Conservation (phyloP, 345 rosid genomes). For the Trapa bicornis region DNA sequence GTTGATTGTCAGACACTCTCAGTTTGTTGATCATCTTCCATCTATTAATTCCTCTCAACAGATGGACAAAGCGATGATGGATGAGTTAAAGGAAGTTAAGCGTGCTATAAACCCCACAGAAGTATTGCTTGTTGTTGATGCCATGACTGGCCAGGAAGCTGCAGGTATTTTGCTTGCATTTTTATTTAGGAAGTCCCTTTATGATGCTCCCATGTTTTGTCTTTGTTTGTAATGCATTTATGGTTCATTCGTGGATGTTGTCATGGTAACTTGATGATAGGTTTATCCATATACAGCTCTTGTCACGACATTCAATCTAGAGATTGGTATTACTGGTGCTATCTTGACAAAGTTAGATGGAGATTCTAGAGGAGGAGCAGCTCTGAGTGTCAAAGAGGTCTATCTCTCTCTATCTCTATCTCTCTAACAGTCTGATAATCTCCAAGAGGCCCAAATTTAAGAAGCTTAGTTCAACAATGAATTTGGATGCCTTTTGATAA, state of each 20-base stretch:
- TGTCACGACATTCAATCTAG: conserved; percentile 89
- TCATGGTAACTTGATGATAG: background rate
- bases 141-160: conserved; percentile 99
- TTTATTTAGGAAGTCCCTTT: background rate
- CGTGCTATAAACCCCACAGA: conserved; percentile 71
- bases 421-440: background rate
- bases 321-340: conserved; percentile 98
- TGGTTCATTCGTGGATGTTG: background rate
- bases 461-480: conserved; percentile 1
- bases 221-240: background rate
- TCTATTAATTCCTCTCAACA: conserved; percentile 16
- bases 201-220: background rate
- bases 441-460: background rate
- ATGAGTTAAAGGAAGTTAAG: conserved; percentile 94
- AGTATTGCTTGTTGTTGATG: conserved; percentile 93
- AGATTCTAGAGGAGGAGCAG: conserved; percentile 99
- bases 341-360: conserved; percentile 97
- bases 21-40: conserved; percentile 1
- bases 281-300: conserved; percentile 40
- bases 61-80: conserved; percentile 98
- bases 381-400: conserved; percentile 97
- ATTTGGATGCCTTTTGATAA: background rate
- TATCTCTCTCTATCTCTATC: conserved; percentile 3
- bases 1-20: background rate
- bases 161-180: conserved; percentile 39